Evolutionary conservation across 768 basidiomycete genomes (phyloP).

Genomic region (Tylopilus felleus): DNA sequence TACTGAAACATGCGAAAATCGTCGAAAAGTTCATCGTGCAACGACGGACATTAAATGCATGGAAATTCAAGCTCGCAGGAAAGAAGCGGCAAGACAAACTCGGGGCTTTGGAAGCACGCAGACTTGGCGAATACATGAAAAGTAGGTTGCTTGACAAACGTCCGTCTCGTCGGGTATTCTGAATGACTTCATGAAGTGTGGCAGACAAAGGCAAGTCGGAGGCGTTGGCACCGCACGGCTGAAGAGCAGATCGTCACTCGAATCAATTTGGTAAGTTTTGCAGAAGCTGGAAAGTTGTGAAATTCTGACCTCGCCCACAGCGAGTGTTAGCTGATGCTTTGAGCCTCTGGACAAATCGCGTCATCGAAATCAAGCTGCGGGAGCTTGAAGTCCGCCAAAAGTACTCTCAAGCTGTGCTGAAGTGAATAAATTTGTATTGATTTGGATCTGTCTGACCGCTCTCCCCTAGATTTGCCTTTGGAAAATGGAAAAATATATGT

Average conservation of each 20-base stretch:
- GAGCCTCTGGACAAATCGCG: conserved; percentile 64
- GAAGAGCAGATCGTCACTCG: conserved; percentile 42
- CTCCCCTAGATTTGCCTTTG: conserved; percentile 49
- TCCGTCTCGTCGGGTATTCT: conserved; percentile 2
- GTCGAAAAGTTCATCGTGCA: conserved; percentile 50
- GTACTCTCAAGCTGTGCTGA: conserved; percentile 35
- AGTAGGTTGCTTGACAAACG: conserved; percentile 29
- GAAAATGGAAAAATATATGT: conserved; percentile 65
- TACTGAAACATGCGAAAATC: conserved; percentile 51
- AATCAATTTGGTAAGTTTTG: conserved; percentile 38
- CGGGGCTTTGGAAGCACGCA: conserved; percentile 39
- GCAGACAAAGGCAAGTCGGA: conserved; percentile 38
- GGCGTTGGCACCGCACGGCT: conserved; percentile 40
- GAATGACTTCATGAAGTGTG: conserved; percentile 40
- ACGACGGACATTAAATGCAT: conserved; percentile 45
- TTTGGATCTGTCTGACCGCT: conserved; percentile 18
- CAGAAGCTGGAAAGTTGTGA: neutral
- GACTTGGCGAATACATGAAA: conserved; percentile 28
- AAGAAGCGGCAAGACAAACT: conserved; percentile 44
- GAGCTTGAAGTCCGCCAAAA: conserved; percentile 63
- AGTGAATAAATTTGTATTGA: conserved; percentile 28
- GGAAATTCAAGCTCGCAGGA: conserved; percentile 46
- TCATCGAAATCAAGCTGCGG: conserved; percentile 69
- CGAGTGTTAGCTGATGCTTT: conserved; percentile 49
- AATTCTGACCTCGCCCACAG: conserved; percentile 34